Base-by-base conservation (phyloP, 2,329 filamentous ascomycete species). In the Fusarium agapanthi region DNA sequence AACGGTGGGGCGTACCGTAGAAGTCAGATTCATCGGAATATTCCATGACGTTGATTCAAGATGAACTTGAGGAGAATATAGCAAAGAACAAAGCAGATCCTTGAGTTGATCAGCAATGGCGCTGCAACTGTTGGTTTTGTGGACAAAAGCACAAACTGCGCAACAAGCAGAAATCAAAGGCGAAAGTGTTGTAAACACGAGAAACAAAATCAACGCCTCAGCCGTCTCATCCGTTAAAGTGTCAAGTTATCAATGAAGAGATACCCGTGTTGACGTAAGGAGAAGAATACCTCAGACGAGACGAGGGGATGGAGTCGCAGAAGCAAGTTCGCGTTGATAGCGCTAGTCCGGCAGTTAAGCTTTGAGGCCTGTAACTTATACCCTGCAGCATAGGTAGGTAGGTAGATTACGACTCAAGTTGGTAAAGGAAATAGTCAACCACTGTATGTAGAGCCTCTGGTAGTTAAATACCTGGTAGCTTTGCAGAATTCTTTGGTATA, bases 1-100 rank as follows among this genome's bases (percentile, higher is more conserved):
- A 26, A 43, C 11, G 4, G 15, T 16, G 45, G 28, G 28, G 28
- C 22, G 35, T 81, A 88, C 88, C 88, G 65, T 89, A 89, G 74
- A 89, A 89, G 56, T 88, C 86, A 3, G 87, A 89, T 60, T 89
- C 87, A 20, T 84, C 85, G 16, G 80, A 81, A 20, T 75, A 38
- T 63, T 83, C 81, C 84, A 84, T 85, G 35, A 13, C 65, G 44
- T 28, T 61, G 41, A 43, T 50, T 16, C 43, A 44, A 34, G 32
- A 61, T 40, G 48, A 51, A 48, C 22, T 15, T 24, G 38, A 41
- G 32, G 32, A 48, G 18, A n/a, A 20, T 24, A 20, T 41, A n/a
- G 13, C 22, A 7, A 10, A 35, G 45, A 40, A 37, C 38, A 53
- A 32, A 50, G 32, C 18, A 48, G 35, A 35, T 24, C 47, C 38